Base-by-base conservation (phyloP, 2,329 filamentous ascomycete genomes). In the Aspergillus eucalypticola region DNA sequence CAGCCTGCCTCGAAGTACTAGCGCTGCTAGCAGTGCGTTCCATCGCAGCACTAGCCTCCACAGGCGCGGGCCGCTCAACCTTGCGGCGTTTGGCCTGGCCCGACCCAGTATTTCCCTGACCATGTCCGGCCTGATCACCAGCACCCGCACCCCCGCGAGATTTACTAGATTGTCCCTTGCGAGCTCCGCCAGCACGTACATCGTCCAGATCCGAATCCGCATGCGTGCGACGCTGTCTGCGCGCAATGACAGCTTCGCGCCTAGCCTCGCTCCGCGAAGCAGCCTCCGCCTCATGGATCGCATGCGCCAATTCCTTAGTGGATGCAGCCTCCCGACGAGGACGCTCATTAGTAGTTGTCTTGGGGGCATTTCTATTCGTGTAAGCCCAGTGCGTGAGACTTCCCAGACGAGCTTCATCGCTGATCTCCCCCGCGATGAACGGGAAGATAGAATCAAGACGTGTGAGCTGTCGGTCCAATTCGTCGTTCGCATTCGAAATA, bases 341-440 rank as follows among this genome's bases (percentile, higher is more conserved):
- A 25, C 89, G 84, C 73, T 96, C 91, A 32, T 88, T 87, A 48
- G 85, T 81, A 57, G 79, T 71, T 11, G 77, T 77, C 68, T 86
- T 87, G 65, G 84, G 83, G 58, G 81, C 75, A 57, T 87, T 84
- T 65, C 94, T 89, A 71, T 91, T 92, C 19, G 91, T 90, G 74
- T 98, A 98, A 52, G 94, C 95, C 95, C 95, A 99, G 76, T 99
- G 95, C 55, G 87, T 91, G 60, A 88, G 85, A 77, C 92, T 98
- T 54, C 96, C 95, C 79, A 92, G 89, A 76, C 96, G 91, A 57
- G 95, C 92, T 77, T 98, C 92, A 63, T 97, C 92, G 76, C 91
- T 96, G 71, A 99, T 91, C 75, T 99, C 95, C 61, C 84, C 82
- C 65, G 96, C 90, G 59, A 98, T 86, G 76, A 93, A 88, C 19